Conservation (phyloP, 768 basidiomycete genomes). For the Rhizopogon vesiculosus region DNA sequence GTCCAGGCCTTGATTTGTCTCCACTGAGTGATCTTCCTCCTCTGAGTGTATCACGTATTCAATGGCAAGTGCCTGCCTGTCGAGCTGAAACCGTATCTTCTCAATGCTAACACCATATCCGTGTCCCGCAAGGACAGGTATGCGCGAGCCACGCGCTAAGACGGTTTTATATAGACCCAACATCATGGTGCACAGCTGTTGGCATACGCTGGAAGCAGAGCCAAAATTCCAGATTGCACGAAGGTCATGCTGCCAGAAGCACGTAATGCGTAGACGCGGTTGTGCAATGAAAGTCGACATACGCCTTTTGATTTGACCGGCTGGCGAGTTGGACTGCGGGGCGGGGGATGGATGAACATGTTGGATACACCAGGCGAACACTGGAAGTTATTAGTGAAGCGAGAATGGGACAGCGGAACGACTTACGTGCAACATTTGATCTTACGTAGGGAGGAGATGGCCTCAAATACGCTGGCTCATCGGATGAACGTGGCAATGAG, state of each 20-base stretch:
- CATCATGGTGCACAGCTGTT: slow-evolving; percentile 84
- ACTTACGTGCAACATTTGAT: slow-evolving; percentile 73
- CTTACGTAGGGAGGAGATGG: slow-evolving; percentile 91
- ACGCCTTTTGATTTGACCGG: slow-evolving; percentile 30
- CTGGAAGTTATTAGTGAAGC: slow-evolving; percentile 28
- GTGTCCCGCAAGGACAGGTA: slow-evolving; percentile 73
- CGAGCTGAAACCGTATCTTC: slow-evolving; percentile 72
- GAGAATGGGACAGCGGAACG: slow-evolving; percentile 5
- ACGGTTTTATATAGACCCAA: slow-evolving; percentile 81
- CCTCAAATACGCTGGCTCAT: slow-evolving; percentile 88
- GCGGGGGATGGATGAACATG: slow-evolving; percentile 39
- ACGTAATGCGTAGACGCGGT: slow-evolving; percentile 69
- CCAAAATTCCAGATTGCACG: slow-evolving; percentile 82
- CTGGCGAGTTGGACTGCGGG: slow-evolving; percentile 25
- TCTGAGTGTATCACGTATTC: slow-evolving; percentile 83
- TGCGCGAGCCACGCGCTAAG: slow-evolving; percentile 63
- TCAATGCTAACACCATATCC: slow-evolving; percentile 82
- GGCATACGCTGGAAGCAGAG: slow-evolving; percentile 56
- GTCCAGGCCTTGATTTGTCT: slow-evolving; percentile 45
- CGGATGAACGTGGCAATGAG: slow-evolving; percentile 85
- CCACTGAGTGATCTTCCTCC: slow-evolving; percentile 46
- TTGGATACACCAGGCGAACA: slow-evolving; percentile 96
- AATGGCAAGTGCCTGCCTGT: slow-evolving; percentile 75
- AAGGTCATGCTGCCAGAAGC: slow-evolving; percentile 95
- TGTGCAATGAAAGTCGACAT: slow-evolving; percentile 17